A percentile compares a stretch with the other conserved stretches of the same genome.
Evolutionary conservation across 2,329 filamentous ascomycete genomes (phyloP).

Genomic region (Aspergillus versicolor): DNA sequence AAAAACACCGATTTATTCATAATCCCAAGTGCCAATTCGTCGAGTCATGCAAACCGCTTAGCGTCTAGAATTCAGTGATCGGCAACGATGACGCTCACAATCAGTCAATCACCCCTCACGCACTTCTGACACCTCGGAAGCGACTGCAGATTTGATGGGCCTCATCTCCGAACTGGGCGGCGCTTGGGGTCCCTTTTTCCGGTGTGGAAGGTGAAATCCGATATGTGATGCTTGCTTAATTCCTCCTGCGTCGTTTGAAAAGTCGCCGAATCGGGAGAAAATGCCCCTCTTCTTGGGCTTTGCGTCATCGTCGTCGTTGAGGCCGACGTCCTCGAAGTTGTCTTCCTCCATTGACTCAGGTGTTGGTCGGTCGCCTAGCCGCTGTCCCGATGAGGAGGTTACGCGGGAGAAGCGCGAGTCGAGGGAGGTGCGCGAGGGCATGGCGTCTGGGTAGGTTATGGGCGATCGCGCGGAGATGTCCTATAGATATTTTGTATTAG

Average conservation of each 20-base stretch:
- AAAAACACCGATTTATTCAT: not conserved
- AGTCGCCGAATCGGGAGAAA: slow-evolving; percentile 70
- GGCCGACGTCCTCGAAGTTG: slow-evolving; percentile 83
- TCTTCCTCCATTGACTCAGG: slow-evolving; percentile 71
- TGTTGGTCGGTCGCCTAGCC: slow-evolving; percentile 45
- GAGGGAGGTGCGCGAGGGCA: slow-evolving; percentile 71
- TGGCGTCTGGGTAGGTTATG: slow-evolving; percentile 58
- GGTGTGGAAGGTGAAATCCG: slow-evolving; percentile 67
- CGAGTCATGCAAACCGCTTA: slow-evolving; percentile 7
- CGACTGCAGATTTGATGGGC: slow-evolving; percentile 51
- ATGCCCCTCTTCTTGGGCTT: slow-evolving; percentile 78
- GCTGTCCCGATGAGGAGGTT: slow-evolving; percentile 62
- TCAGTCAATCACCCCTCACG: slow-evolving; percentile 16
- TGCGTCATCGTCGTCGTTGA: slow-evolving; percentile 66
- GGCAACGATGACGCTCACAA: not conserved
- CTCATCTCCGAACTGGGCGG: slow-evolving; percentile 71
- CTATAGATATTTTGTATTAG: slow-evolving; percentile 46
- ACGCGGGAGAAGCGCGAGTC: slow-evolving; percentile 70
- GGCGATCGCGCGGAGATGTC: slow-evolving; percentile 89
- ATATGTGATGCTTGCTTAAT: slow-evolving; percentile 44
- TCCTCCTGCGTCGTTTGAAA: slow-evolving; percentile 32
- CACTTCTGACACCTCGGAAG: slow-evolving; percentile 16
- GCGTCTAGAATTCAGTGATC: slow-evolving; percentile 3
- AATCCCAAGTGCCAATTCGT: not conserved
- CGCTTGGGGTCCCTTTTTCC: slow-evolving; percentile 66